Base-by-base conservation (phyloP, 192 early-diverging fungal genomes). In the Entomortierella parvispora region DNA sequence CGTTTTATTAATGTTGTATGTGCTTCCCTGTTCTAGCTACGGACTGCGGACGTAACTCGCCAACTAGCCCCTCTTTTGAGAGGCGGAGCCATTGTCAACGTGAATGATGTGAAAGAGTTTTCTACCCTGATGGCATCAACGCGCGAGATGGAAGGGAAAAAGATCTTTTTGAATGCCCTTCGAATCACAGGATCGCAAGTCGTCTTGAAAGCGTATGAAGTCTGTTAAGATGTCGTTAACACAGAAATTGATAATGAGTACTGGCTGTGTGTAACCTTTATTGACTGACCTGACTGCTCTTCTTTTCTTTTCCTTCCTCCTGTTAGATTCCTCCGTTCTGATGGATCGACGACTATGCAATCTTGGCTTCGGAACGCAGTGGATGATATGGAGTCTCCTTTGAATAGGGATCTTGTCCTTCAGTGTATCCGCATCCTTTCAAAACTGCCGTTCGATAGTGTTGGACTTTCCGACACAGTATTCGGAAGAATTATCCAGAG, bases 121-220 rank as follows among this genome's bases (percentile, higher is more conserved):
- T 58, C 54, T 4, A 48, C 43, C 2, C 5, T 77, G 14, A 68
- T 77, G 74, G 9, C 25, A 22, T 4, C 18, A 14, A 44, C 54
- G 2, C 9, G 25, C 17, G 60, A 77, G 15, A 11, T 25, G 5
- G 49, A 8, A 7, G 66, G 66, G 0, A 62, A 26, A 29, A 68
- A 56, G 22, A 45, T 50, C 11, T 63, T 77, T 17, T 59, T 77
- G 10, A 77, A 62, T 20, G 46, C 61, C 2, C 54, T 77, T 6
- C 20, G 58, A 7, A 63, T 31, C 4, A 77, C 74, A 9, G 62
- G 64, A n/a, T 25, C 31, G 6, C 11, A 18, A 14, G 12, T 11
- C 9, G 43, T 67, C 4, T 47, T 52, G 7, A 23, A 68, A 37
- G 49, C 46, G 74, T 68, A 33, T 25, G 53, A 44, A 3, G 49